Evolutionary conservation across 257 asterid species (phyloP), one percentile per base, ranked within the genome.

Genomic region (Przewalskia tangutica): DNA sequence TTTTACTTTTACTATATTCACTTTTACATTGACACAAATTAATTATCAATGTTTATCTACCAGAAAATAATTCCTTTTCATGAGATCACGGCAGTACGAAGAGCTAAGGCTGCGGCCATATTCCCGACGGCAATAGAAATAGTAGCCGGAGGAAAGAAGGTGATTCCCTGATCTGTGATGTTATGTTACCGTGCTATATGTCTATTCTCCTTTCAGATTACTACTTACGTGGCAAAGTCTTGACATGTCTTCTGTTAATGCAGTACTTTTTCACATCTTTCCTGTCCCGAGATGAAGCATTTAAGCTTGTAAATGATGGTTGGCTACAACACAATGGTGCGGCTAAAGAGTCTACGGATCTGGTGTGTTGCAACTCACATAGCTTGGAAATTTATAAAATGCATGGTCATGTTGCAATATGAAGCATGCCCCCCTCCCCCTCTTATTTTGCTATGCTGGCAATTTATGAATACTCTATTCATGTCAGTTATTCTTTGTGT

Each of bases 221-320:
- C n/a, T 4, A 44, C 66, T 56, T 71, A 63, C 53, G 18, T 65
- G 9, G 67, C 13, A 14, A 34, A 27, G 53, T 64, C 60, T 77
- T 75, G 27, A 80, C 48, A 56, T 34, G 75, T 80, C 64, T 83
- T 81, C 81, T 83, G 79, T 83, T 84, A 76, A 81, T 88, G 91
- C 97, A 96, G 98, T 94, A 86, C 88, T 94, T 93, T 87, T 96
- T 96, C 85, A 94, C 99, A 80, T 96, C 98, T 5, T 94, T 96
- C 84, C 87, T 96, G 81, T 96, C 92, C 88, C 99, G 99, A n/a
- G 99, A 96, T 65, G 99, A 96, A 86, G 99, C 99, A 79, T 96
- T 88, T 88, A 94, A 90, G 92, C 95, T 96, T 82, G 91, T 96
- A 84, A 84, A 84, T 90, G 98, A 96, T 81, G 97, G 98, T 87